A percentile compares a stretch with the other conserved stretches of the same genome.
Conservation (phyloP, 2,329 filamentous ascomycete species). For the Hyphodiscus sp. region DNA sequence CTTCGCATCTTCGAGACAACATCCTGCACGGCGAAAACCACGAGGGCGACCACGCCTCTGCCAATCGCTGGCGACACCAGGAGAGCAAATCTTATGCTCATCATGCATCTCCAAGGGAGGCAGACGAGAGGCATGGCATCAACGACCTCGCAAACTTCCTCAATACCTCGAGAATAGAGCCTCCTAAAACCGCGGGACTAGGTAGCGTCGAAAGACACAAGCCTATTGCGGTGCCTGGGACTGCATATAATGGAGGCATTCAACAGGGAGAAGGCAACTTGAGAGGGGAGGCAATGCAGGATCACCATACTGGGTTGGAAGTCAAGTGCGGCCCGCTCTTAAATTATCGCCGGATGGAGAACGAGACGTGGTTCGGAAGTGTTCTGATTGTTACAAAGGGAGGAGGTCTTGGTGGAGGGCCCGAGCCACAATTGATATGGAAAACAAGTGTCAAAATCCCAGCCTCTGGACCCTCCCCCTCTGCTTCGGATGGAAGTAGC, state of each 20-base stretch:
- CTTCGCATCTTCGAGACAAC: conserved; percentile 19
- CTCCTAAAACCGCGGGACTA: conserved; percentile 15
- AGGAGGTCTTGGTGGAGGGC: conserved; percentile 51
- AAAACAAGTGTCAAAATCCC: conserved; percentile 30
- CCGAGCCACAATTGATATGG: conserved; percentile 51
- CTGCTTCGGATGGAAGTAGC: neutral
- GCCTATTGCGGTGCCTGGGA: conserved; percentile 39
- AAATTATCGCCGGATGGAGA: conserved; percentile 71
- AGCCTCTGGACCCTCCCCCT: neutral
- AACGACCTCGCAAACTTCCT: conserved; percentile 50
- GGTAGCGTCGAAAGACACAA: conserved; percentile 32
- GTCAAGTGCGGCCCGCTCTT: conserved; percentile 67
- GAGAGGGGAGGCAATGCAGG: neutral
- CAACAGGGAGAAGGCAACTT: neutral
- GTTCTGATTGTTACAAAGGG: conserved; percentile 76
- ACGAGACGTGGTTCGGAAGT: conserved; percentile 71
- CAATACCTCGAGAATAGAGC: conserved; percentile 44
- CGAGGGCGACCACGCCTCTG: conserved; percentile 48
- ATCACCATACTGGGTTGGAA: conserved; percentile 32
- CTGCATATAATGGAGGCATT: conserved; percentile 29
- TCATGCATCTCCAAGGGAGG: conserved; percentile 33
- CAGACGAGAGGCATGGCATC: conserved; percentile 37
- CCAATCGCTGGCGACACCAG: conserved; percentile 56
- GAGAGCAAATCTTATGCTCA: conserved; percentile 50
- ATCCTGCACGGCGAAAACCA: conserved; percentile 23